Base-by-base conservation (phyloP, 2,329 filamentous ascomycete species). In the Pestalotiopsis sp. region DNA sequence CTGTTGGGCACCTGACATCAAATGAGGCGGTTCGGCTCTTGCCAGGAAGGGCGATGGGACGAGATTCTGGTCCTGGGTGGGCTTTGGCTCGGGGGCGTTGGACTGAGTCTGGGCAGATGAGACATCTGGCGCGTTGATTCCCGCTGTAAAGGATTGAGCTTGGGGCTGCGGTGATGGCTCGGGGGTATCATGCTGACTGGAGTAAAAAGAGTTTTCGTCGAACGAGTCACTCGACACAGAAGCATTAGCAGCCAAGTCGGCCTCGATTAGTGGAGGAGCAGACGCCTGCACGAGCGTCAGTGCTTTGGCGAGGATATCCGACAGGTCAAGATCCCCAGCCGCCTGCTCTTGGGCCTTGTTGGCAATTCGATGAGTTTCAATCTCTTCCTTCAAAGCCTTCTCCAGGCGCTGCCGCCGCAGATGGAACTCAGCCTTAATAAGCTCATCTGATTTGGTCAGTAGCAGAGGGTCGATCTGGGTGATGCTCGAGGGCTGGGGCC, bases 161-260 rank as follows among this genome's bases (percentile, higher is more conserved):
- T 81, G 82, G 35, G 84, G 81, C 52, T 82, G 81, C 68, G 82
- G 80, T 63, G 81, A 82, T 38, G 84, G 85, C 67, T 88, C 84
- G 69, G 88, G 88, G 71, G 94, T 97, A 78, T 94, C 92, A 83
- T 94, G 91, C 82, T 92, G 93, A 81, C 94, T 98, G 72, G 95
- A 98, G 84, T 98, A 98, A 80, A 97, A 97, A 55, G 94, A 96
- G 77, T 97, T 94, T 78, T 97, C 92, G 81, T 98, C 94, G 82
- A 94, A 93, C 44, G 93, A 96, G 79, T 95, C 93, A 86, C 86
- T 92, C 76, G 87, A 81, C 72, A 81, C 86, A 78, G 89, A 89
- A 75, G 84, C 84, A 79, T 90, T 86, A 84, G 83, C 80, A 81
- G 77, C 81, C 79, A 80, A 74, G 73, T 80, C 84, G 73, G 84